Conservation (phyloP, 805 yeast species). For the Candida yuanshanica region DNA sequence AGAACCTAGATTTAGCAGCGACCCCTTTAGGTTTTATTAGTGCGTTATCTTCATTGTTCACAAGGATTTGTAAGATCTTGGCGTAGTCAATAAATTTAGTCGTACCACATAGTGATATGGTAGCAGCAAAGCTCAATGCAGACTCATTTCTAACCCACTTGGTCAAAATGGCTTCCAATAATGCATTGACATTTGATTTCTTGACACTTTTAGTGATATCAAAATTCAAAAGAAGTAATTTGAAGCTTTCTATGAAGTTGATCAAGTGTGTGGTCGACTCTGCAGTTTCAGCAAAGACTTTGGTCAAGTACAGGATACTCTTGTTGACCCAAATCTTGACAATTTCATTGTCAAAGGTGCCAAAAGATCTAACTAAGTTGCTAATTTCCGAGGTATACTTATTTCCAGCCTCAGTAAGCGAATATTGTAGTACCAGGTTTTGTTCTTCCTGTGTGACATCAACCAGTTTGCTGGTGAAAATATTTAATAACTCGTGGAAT, state of each 20-base stretch:
- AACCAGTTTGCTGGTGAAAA: slow-evolving; percentile 14
- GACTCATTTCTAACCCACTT: slow-evolving; percentile 39
- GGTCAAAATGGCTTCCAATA: slow-evolving; percentile 54
- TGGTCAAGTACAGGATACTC: slow-evolving; percentile 55
- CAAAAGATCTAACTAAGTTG: slow-evolving; percentile 16
- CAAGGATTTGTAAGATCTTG: slow-evolving; percentile 56
- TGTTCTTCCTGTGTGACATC: slow-evolving; percentile 21
- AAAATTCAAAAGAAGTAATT: slow-evolving; percentile 24
- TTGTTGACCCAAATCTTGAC: slow-evolving; percentile 49
- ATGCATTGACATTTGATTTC: slow-evolving; percentile 47
- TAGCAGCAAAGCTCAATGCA: slow-evolving; percentile 41
- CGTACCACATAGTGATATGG: slow-evolving; percentile 34
- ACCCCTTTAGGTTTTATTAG: slow-evolving; percentile 26
- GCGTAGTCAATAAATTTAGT: slow-evolving; percentile 35
- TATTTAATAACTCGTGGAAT: slow-evolving; percentile 24
- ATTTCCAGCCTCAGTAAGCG: slow-evolving; percentile 21
- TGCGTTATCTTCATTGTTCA: slow-evolving; percentile 43
- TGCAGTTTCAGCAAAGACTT: slow-evolving; percentile 49
- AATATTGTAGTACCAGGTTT: slow-evolving; percentile 20
- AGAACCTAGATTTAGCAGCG: slow-evolving; percentile 29
- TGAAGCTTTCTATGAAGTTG: slow-evolving; percentile 29
- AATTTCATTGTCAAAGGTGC: slow-evolving; percentile 12
- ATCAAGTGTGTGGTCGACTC: slow-evolving; percentile 24
- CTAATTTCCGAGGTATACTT: slow-evolving; percentile 28
- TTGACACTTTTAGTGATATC: slow-evolving; percentile 40